Conservation (phyloP, 2,329 filamentous ascomycete species). For the Fusarium goolgardi region DNA sequence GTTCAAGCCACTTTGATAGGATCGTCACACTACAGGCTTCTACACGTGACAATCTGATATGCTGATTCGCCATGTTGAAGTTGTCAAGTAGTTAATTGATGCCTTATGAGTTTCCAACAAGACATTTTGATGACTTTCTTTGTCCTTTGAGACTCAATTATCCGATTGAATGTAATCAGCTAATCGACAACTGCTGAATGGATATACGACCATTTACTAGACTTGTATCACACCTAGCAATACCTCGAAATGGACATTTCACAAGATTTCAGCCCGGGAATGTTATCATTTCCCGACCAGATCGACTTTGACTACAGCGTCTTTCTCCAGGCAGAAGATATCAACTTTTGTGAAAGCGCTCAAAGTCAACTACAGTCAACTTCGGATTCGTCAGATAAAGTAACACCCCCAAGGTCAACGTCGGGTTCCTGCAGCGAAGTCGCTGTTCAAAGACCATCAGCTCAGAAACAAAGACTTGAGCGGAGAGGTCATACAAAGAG, state of each 20-base stretch:
- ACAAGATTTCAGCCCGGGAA: constrained; percentile 43
- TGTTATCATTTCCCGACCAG: constrained; percentile 49
- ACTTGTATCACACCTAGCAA: neutral
- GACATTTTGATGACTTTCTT: neutral
- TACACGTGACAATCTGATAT: constrained; percentile 40
- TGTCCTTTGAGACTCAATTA: neutral
- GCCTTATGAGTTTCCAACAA: constrained; percentile 4
- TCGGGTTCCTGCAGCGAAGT: constrained; percentile 40
- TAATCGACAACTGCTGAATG: neutral
- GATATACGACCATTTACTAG: neutral
- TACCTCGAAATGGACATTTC: constrained; percentile 47
- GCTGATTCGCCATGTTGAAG: constrained; percentile 38
- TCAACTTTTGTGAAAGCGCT: constrained; percentile 37
- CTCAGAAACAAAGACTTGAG: constrained; percentile 57
- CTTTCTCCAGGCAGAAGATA: constrained; percentile 51
- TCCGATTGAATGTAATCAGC: neutral
- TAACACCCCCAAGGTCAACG: constrained; percentile 49
- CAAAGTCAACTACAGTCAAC: constrained; percentile 33
- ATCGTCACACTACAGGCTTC: constrained; percentile 22
- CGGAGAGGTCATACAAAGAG: constrained; percentile 74
- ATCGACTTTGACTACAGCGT: constrained; percentile 54
- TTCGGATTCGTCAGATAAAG: constrained; percentile 49
- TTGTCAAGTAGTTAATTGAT: constrained; percentile 9
- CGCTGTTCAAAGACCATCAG: constrained; percentile 16
- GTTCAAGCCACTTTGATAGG: constrained; percentile 23